Evolutionary conservation across 2,329 filamentous ascomycete species (phyloP).

Genomic region (Calonectria leucothoes): DNA sequence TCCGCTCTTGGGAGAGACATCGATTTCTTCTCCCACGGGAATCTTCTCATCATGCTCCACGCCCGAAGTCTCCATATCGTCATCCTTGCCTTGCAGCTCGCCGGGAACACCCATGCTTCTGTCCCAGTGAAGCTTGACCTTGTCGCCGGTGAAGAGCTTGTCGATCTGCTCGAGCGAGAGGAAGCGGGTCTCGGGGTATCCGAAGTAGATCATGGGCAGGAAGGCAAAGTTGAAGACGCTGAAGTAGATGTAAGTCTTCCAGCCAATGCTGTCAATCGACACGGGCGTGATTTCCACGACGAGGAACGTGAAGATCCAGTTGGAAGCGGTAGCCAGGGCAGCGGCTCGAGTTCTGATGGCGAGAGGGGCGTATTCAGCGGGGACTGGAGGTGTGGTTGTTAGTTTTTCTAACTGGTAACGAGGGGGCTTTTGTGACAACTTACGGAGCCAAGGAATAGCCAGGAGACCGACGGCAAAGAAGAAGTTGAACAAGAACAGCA

Average conservation of each 20-base stretch:
- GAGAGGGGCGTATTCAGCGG: conserved; percentile 56
- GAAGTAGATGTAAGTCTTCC: conserved; percentile 53
- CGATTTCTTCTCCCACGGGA: neutral
- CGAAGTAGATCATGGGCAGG: conserved; percentile 59
- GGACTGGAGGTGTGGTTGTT: conserved; percentile 40
- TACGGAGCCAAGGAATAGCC: conserved; percentile 52
- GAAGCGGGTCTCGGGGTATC: conserved; percentile 61
- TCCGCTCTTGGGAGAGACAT: neutral
- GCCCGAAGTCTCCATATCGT: conserved; percentile 27
- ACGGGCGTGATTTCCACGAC: conserved; percentile 54
- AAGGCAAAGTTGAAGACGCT: conserved; percentile 50
- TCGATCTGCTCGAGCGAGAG: conserved; percentile 63
- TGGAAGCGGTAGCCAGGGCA: conserved; percentile 52
- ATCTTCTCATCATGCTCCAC: conserved; percentile 36
- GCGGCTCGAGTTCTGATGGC: conserved; percentile 52
- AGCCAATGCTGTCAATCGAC: conserved; percentile 51
- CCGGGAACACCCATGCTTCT: conserved; percentile 46
- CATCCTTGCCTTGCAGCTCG: conserved; percentile 35
- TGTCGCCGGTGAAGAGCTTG: conserved; percentile 48
- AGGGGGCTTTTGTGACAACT: neutral
- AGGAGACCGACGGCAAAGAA: conserved; percentile 55
- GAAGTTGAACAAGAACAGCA: conserved; percentile 57
- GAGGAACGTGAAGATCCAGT: conserved; percentile 51
- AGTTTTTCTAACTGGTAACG: neutral
- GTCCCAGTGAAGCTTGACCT: conserved; percentile 46